Evolutionary conservation across 2,329 filamentous ascomycete species (phyloP), one percentile per base, ranked within the genome.

Genomic region (Colletotrichum salicis): DNA sequence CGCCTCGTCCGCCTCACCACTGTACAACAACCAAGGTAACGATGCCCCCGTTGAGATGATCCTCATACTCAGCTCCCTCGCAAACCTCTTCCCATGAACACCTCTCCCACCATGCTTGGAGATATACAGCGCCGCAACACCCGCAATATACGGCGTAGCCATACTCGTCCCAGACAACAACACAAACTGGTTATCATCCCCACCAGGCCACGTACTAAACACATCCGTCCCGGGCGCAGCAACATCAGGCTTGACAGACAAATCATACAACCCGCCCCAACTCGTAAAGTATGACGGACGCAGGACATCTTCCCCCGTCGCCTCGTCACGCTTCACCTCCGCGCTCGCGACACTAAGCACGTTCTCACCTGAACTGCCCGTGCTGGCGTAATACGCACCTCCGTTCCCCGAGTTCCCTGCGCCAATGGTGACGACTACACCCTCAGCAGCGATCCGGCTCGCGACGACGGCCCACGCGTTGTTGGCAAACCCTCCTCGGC

Each of bases 81-180:
- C 80, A 19, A 82, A 78, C 0, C 75, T 76, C 51, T 76, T 76
- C 5, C 80, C 80, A 33, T 82, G 77, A 1, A 74, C 69, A 2
- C 64, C 64, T n/a, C 79, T 77, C 6, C 81, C 80, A 13, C 81
- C 81, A 58, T 78, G 71, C 29, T 75, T 74, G 10, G 78, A 76
- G 62, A 82, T 77, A 59, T 80, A 83, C 31, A 83, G 74, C 33
- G 81, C 81, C 8, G 81, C 80, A 41, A 83, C 78, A 27, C 84
- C 85, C 19, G 85, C 85, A 13, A 85, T 78, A 65, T 84, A 84
- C 3, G 85, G 85, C 41, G 81, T 82, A 7, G 85, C 83, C 86
- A 87, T 87, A 2, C 84, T 86, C 1, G 86, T 87, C 37, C 86
- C 86, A 60, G 80, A 84, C 31, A 84, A 77, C 8, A 87, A 78